These are phyloP conservation scores for Blastocystis sp. DNA, from an alignment of 352 stramenopile species.

Conservation along the genomic window DNA sequence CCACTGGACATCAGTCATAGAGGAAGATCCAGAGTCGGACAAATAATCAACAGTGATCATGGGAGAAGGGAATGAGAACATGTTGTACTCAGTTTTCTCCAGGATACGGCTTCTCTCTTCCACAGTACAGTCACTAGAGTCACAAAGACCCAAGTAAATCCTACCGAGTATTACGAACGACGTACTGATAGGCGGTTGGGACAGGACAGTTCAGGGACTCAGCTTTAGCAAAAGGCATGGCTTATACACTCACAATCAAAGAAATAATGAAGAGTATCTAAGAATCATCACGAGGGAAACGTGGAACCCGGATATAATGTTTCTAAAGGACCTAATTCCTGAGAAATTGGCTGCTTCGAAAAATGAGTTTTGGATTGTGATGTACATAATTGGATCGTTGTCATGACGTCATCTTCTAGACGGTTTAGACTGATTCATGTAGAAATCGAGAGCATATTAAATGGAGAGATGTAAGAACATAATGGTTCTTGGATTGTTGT, in stretches of 20 bases:
- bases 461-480: background rate
- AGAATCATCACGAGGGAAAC: slow-evolving; percentile 14
- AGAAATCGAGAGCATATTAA: slow-evolving; percentile 19
- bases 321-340: background rate
- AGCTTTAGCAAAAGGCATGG: slow-evolving; percentile 56
- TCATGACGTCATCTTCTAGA: background rate
- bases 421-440: background rate
- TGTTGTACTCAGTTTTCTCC: slow-evolving; percentile 62
- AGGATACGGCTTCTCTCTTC: slow-evolving; percentile 52
- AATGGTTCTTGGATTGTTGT: background rate
- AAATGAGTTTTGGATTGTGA: background rate
- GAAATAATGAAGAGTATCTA: background rate
- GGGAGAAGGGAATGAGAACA: slow-evolving; percentile 63
- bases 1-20: slow-evolving; percentile 62
- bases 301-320: background rate
- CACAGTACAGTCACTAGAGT: slow-evolving; percentile 44
- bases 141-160: background rate
- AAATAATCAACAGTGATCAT: slow-evolving; percentile 62
- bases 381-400: background rate
- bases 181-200: slow-evolving; percentile 56
- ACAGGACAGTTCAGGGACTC: slow-evolving; percentile 17
- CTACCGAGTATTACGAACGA: slow-evolving; percentile 60
- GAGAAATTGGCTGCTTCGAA: background rate
- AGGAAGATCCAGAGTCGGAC: slow-evolving; percentile 60
- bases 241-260: slow-evolving; percentile 1